These are phyloP conservation scores for Eutrema heterophyllum DNA, from an alignment of 345 rosid genomes.

Conservation along the genomic window DNA sequence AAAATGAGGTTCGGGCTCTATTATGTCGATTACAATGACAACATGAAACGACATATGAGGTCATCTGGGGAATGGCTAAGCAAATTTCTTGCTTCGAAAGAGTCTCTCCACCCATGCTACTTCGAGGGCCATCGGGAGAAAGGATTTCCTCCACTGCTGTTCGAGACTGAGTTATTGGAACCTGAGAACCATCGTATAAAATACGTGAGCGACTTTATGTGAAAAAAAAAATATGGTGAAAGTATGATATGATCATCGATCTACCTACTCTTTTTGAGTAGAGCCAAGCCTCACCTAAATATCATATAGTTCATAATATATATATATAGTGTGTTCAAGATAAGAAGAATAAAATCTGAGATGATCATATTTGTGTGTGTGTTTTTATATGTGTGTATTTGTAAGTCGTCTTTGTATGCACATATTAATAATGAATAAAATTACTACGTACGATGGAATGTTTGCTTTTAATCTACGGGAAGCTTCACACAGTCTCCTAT, in stretches of 20 bases:
- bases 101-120: slow-evolving; percentile 19
- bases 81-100: slow-evolving; percentile 18
- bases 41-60: slow-evolving; percentile 37
- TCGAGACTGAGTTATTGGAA: slow-evolving; percentile 4
- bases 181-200: background rate
- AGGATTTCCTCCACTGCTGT: slow-evolving; percentile 26
- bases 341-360: too few relatives aligned
- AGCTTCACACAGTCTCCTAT: too few relatives aligned
- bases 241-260: slow-evolving; percentile 1
- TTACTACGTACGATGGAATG: background rate
- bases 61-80: slow-evolving; percentile 33
- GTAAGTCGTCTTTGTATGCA: background rate
- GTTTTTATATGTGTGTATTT: background rate
- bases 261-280: slow-evolving; percentile 20
- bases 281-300: background rate
- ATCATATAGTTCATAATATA: background rate
- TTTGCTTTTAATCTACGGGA: background rate
- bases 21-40: slow-evolving; percentile 35
- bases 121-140: slow-evolving; percentile 26
- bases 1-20: slow-evolving; percentile 39
- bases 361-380: too few relatives aligned
- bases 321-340: background rate
- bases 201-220: slow-evolving; percentile 25
- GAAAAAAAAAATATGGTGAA: background rate
- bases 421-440: slow-evolving; percentile 10